These are phyloP conservation scores for Verticillium isaacii DNA, from an alignment of 2,329 filamentous ascomycete species.

Conservation along the genomic window DNA sequence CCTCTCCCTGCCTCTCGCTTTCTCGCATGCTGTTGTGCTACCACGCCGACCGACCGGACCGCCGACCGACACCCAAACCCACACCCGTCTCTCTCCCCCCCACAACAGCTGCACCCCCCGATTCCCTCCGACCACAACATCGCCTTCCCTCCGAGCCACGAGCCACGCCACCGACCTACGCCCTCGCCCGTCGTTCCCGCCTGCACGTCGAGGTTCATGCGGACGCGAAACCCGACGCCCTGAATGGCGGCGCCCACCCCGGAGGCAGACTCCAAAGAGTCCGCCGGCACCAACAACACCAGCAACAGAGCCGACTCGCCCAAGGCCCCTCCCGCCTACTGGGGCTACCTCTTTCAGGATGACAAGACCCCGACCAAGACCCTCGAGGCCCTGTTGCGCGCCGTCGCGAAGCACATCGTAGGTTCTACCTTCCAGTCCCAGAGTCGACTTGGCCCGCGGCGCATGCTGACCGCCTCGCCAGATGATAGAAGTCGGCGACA, in stretches of 20 bases:
- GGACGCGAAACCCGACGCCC: background rate
- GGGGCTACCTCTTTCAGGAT: slow-evolving; percentile 63
- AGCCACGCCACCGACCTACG: background rate
- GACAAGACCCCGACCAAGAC: slow-evolving; percentile 64
- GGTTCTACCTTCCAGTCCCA: slow-evolving; percentile 22
- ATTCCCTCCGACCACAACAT: background rate
- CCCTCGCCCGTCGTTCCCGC: background rate
- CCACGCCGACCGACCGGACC: background rate
- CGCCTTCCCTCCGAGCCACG: background rate
- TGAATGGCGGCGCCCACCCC: slow-evolving; percentile 14
- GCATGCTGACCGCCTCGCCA: slow-evolving; percentile 24
- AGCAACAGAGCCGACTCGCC: background rate
- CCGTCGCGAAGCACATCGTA: slow-evolving; percentile 68
- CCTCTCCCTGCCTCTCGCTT: background rate
- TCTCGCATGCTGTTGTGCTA: background rate
- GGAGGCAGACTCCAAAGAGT: slow-evolving; percentile 14
- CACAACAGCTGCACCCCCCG: background rate
- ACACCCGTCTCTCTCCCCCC: background rate
- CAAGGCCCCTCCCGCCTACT: slow-evolving; percentile 23
- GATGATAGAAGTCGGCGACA: slow-evolving; percentile 56
- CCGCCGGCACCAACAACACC: slow-evolving; percentile 4
- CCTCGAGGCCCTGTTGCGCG: slow-evolving; percentile 63
- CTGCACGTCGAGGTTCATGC: background rate
- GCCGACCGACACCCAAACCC: background rate
- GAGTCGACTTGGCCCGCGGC: background rate